These are phyloP conservation scores for Xeromyces bisporus DNA, from an alignment of 495 filamentous ascomycete genomes.

Conservation along the genomic window DNA sequence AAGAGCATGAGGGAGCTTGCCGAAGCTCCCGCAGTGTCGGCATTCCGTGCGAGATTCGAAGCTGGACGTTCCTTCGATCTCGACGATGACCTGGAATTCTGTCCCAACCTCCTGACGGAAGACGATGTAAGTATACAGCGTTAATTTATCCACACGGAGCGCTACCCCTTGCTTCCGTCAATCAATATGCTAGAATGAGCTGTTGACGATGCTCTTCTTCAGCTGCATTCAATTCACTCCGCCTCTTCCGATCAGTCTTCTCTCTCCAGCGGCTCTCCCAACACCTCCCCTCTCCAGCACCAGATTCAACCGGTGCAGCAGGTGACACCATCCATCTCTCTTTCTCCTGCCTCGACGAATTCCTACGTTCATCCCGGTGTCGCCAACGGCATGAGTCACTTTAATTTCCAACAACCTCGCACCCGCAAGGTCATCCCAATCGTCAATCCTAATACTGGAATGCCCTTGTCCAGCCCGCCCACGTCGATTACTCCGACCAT, in stretches of 20 bases:
- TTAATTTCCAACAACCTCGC: constrained; percentile 80
- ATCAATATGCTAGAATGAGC: too few species aligned
- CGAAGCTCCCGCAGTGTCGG: constrained; percentile 53
- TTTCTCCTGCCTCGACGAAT: constrained; percentile 51
- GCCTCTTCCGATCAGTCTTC: constrained; percentile 85
- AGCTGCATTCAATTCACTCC: constrained; percentile 81
- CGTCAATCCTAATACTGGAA: constrained; percentile 86
- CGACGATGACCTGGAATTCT: constrained; percentile 94
- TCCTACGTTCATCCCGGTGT: constrained; percentile 46
- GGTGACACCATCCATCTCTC: constrained; percentile 59
- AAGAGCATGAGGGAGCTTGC: constrained; percentile 79
- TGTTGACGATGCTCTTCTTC: constrained; percentile 4
- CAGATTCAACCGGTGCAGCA: constrained; percentile 60
- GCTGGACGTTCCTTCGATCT: constrained; percentile 89
- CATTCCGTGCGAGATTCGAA: constrained; percentile 75
- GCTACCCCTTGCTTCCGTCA: background rate
- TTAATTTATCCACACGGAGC: background rate
- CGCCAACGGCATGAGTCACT: constrained; percentile 35
- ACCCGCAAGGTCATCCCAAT: constrained; percentile 95
- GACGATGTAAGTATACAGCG: constrained; percentile 96
- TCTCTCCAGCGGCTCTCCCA: constrained; percentile 82
- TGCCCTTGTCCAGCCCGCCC: constrained; percentile 77
- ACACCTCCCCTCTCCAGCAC: constrained; percentile 72
- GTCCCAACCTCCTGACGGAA: constrained; percentile 82
- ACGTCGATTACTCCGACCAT: constrained; percentile 73